These are phyloP conservation scores for Seminavis robusta DNA, from an alignment of 108 stramenopile genomes.

Conservation along the genomic window DNA sequence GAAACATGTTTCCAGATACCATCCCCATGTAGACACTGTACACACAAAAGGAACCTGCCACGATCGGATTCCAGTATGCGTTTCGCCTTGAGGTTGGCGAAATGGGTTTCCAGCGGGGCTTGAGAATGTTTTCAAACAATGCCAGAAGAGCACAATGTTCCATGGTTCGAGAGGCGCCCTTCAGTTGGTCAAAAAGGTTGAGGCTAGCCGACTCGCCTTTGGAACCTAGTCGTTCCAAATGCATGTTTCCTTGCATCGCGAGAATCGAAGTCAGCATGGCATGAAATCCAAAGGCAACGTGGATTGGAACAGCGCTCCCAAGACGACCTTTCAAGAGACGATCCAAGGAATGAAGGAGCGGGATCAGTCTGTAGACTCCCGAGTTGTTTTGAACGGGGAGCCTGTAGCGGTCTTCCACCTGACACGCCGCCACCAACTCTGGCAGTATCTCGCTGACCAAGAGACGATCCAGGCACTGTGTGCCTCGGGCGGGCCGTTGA, in stretches of 20 bases:
- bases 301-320: slow-evolving; percentile 2
- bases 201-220: neutral
- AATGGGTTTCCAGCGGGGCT: too few species aligned
- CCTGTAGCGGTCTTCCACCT: too few species aligned
- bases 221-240: neutral
- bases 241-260: slow-evolving; percentile 10
- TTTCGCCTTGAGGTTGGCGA: too few species aligned
- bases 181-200: slow-evolving; percentile 4
- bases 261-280: slow-evolving; percentile 9
- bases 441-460: too few species aligned
- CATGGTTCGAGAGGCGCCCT: too few species aligned
- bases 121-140: too few species aligned
- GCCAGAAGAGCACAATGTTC: too few species aligned
- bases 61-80: slow-evolving; percentile 6
- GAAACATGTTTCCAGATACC: neutral
- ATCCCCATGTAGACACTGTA: neutral
- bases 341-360: too few species aligned
- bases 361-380: too few species aligned
- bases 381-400: too few species aligned
- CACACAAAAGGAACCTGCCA: neutral
- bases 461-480: slow-evolving; percentile 1
- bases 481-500: neutral
- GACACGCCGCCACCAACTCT: too few species aligned
- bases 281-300: slow-evolving; percentile 8
- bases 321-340: neutral